phyloP scores from a whole-genome alignment of 257 asterid species.

The Salvia rosmarinus region DNA sequence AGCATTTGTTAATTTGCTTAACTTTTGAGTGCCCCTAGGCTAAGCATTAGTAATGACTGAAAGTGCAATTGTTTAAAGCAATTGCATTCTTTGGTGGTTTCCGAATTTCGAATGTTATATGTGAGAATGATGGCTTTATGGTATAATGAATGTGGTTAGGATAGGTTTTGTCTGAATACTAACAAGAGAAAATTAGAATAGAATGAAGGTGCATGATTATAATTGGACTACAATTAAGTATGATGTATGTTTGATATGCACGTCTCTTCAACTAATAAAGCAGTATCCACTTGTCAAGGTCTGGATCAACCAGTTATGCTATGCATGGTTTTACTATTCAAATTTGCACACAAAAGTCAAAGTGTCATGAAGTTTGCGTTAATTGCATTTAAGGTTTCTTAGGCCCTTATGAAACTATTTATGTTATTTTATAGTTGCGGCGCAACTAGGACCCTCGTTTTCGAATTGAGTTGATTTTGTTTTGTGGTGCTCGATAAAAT shows the following conservation, averaged over 20 bases:
- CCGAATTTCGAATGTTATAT: neutral
- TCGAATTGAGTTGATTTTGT: no score
- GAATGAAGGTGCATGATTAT: neutral
- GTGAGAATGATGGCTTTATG: conserved; percentile 5
- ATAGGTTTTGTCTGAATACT: neutral
- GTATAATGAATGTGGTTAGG: neutral
- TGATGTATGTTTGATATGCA: conserved; percentile 12
- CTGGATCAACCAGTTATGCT: conserved; percentile 37
- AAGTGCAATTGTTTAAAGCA: no score
- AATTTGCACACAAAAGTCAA: conserved; percentile 15
- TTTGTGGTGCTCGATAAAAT: no score
- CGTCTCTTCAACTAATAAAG: conserved; percentile 9
- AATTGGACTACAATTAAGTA: conserved; percentile 17
- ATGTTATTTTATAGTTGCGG: no score
- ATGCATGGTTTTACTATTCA: conserved; percentile 26
- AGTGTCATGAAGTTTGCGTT: conserved; percentile 39
- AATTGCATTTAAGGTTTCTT: conserved; percentile 35
- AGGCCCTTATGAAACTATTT: no score
- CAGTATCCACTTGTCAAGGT: conserved; percentile 33
- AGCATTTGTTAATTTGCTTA: neutral
- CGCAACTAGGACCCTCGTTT: no score
- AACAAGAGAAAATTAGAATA: neutral
- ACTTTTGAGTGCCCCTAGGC: neutral
- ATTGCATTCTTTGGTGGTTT: neutral
- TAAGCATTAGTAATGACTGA: neutral